phyloP scores from a whole-genome alignment of 176 grass and related monocot genomes.

The Alloteropsis semialata region DNA sequence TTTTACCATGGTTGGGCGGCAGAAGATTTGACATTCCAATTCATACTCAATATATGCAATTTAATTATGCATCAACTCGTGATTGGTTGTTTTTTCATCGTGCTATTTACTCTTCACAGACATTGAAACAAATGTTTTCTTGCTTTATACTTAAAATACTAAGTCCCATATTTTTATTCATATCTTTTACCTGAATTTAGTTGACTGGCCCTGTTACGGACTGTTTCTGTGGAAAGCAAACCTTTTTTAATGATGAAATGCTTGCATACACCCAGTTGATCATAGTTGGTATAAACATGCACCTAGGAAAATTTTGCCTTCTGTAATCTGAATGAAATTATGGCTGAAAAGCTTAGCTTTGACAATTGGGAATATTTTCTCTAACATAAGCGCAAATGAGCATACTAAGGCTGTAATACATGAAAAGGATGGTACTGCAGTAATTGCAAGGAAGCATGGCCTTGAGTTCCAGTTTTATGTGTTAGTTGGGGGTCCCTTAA shows the following conservation, averaged over 20 bases:
- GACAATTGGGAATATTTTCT: neutral
- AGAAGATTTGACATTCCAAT: no score
- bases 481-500: neutral
- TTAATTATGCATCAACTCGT: neutral
- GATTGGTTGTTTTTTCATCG: neutral
- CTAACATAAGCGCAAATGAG: neutral
- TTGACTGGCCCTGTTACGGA: neutral
- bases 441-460: neutral
- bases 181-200: slow-evolving; percentile 12
- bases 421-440: neutral
- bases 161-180: neutral
- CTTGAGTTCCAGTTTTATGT: neutral
- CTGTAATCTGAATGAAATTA: neutral
- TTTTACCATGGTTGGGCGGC: no score
- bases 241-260: neutral
- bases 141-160: neutral
- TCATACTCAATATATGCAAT: no score
- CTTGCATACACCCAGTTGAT: neutral
- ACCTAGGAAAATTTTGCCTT: neutral
- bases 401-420: neutral
- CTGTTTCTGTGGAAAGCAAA: neutral
- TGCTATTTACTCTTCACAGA: slow-evolving; percentile 5
- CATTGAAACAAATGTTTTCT: neutral
- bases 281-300: neutral
- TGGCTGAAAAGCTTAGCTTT: neutral